Evolutionary conservation across 2,329 filamentous ascomycete genomes (phyloP).

Genomic region (Coniochaeta sp.): DNA sequence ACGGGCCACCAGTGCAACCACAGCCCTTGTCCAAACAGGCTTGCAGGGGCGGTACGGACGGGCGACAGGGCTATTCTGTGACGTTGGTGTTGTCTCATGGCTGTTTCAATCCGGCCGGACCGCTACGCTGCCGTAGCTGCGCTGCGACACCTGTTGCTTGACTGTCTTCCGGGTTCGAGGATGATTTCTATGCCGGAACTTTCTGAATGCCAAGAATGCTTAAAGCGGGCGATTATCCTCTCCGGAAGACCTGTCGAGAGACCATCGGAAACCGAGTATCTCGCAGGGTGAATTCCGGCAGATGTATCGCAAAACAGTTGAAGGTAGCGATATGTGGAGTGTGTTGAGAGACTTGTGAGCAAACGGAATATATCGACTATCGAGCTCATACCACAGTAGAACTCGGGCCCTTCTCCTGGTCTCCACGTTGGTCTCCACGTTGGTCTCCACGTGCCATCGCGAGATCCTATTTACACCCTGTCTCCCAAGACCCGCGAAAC

Average conservation of each 20-base stretch:
- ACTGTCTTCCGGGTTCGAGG: not conserved
- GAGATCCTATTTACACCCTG: not conserved
- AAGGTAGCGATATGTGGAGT: too few relatives aligned
- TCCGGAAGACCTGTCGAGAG: not conserved
- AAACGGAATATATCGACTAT: too few relatives aligned
- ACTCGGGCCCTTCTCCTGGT: not conserved
- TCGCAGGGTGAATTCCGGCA: not conserved
- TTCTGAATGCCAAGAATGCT: not conserved
- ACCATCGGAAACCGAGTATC: not conserved
- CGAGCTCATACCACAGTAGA: too few relatives aligned
- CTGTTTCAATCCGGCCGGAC: slow-evolving; percentile 18
- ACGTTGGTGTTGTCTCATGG: slow-evolving; percentile 19
- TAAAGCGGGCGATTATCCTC: not conserved
- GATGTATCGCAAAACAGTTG: not conserved
- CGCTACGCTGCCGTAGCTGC: slow-evolving; percentile 2
- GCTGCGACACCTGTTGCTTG: not conserved
- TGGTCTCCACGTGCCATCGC: not conserved
- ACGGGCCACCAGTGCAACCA: not conserved
- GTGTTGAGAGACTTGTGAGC: too few relatives aligned
- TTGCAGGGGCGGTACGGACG: slow-evolving; percentile 10
- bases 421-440: not conserved
- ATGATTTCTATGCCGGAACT: not conserved
- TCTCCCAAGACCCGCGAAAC: not conserved
- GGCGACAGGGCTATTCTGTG: slow-evolving; percentile 11
- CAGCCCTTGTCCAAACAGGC: not conserved